These are phyloP conservation scores for Chlamydomonas schloesseri DNA, from an alignment of 139 green algal genomes.

Conservation along the genomic window DNA sequence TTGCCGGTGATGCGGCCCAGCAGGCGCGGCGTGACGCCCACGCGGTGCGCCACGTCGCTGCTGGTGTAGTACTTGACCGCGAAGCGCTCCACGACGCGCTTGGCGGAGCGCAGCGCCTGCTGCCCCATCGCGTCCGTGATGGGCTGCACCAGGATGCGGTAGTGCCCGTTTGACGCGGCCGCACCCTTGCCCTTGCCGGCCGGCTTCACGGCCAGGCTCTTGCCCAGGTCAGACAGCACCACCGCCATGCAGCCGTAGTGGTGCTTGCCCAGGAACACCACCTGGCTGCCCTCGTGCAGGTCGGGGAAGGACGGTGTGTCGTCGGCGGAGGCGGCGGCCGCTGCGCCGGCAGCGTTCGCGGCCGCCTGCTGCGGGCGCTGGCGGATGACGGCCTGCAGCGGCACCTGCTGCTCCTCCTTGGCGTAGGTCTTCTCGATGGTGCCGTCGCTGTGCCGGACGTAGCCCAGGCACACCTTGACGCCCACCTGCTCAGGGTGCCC, in stretches of 20 bases:
- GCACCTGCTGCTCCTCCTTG: slow-evolving; percentile 73
- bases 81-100: slow-evolving; percentile 54
- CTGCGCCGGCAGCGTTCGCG: not conserved
- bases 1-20: slow-evolving; percentile 83
- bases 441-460: slow-evolving; percentile 76
- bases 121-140: slow-evolving; percentile 6
- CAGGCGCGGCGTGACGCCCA: slow-evolving; percentile 69
- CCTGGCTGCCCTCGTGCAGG: slow-evolving; percentile 38
- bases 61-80: slow-evolving; percentile 67
- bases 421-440: slow-evolving; percentile 86
- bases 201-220: slow-evolving; percentile 47
- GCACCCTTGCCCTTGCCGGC: not conserved
- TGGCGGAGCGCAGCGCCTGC: slow-evolving; percentile 21
- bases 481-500: not conserved
- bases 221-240: slow-evolving; percentile 68
- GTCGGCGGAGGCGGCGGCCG: not conserved
- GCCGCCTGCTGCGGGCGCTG: slow-evolving; percentile 32
- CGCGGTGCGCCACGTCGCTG: slow-evolving; percentile 54
- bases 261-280: slow-evolving; percentile 78
- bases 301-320: slow-evolving; percentile 1
- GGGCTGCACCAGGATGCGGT: slow-evolving; percentile 28
- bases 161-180: slow-evolving; percentile 7
- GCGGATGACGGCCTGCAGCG: slow-evolving; percentile 61
- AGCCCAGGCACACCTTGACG: slow-evolving; percentile 51
- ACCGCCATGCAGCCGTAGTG: slow-evolving; percentile 86